Evolutionary conservation across 805 yeast genomes (phyloP).

Genomic region (Wickerhamomyces bovis): DNA sequence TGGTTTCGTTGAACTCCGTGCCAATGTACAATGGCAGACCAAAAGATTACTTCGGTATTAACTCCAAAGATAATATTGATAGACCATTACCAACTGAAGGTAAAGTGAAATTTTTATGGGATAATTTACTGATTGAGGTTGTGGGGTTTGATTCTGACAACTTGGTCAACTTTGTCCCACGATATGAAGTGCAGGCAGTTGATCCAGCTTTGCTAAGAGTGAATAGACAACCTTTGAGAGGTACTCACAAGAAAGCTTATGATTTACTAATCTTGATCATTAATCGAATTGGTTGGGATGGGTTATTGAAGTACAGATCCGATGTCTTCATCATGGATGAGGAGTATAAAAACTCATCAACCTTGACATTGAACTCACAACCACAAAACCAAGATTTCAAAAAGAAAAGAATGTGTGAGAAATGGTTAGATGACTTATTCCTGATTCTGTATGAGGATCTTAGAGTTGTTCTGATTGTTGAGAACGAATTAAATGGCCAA

Average conservation of each 20-base stretch:
- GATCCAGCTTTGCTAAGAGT: conserved; percentile 45
- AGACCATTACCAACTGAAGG: conserved; percentile 53
- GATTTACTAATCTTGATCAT: conserved; percentile 65
- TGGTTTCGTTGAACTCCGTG: conserved; percentile 64
- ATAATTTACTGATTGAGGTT: conserved; percentile 19
- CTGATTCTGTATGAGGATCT: conserved; percentile 63
- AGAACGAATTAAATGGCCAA: conserved; percentile 22
- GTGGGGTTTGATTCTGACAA: conserved; percentile 25
- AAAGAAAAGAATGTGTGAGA: conserved; percentile 58
- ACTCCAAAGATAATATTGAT: conserved; percentile 36
- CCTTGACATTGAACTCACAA: conserved; percentile 14
- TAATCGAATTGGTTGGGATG: conserved; percentile 78
- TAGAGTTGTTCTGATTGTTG: conserved; percentile 31
- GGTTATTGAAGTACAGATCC: conserved; percentile 57
- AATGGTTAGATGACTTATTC: conserved; percentile 75
- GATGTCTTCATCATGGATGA: conserved; percentile 76
- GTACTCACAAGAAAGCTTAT: conserved; percentile 57
- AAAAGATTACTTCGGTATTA: conserved; percentile 38
- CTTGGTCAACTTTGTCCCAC: conserved; percentile 15
- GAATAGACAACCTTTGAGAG: conserved; percentile 44
- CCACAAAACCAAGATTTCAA: conserved; percentile 7
- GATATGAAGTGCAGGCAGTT: conserved; percentile 32
- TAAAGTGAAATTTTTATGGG: conserved; percentile 43
- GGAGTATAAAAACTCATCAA: conserved; percentile 42
- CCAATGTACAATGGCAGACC: conserved; percentile 51